Conservation (phyloP, 1,284 basidiomycete species). For the Hymenochaete sp. region DNA sequence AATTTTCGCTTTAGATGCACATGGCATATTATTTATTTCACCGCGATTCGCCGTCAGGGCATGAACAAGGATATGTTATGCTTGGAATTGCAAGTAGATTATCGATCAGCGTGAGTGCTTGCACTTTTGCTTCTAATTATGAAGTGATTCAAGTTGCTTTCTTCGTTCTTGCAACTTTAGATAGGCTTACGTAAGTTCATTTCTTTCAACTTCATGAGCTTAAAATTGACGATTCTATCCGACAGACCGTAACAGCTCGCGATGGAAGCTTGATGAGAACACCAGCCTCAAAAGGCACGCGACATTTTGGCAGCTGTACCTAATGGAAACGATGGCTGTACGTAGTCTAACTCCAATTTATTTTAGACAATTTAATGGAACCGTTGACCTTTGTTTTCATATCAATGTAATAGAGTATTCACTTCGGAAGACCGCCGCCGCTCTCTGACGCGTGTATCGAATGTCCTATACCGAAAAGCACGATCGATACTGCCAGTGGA, state of each 20-base stretch:
- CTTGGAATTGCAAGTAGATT: slow-evolving; percentile 50
- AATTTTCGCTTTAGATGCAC: slow-evolving; percentile 36
- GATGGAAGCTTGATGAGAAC: slow-evolving; percentile 46
- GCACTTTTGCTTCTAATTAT: background rate
- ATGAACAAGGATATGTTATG: slow-evolving; percentile 45
- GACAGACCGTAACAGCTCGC: slow-evolving; percentile 50
- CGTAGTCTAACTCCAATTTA: slow-evolving; percentile 20
- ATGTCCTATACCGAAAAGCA: slow-evolving; percentile 43
- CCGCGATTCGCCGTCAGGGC: slow-evolving; percentile 38
- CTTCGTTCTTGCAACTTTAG: slow-evolving; percentile 34
- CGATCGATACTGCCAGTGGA: slow-evolving; percentile 30
- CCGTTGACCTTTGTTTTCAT: background rate
- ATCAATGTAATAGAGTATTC: slow-evolving; percentile 41
- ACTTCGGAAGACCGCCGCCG: slow-evolving; percentile 51
- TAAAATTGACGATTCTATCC: slow-evolving; percentile 1
- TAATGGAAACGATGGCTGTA: slow-evolving; percentile 50
- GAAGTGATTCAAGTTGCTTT: background rate
- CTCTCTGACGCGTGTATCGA: slow-evolving; percentile 48
- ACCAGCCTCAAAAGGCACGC: slow-evolving; percentile 40
- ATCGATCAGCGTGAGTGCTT: slow-evolving; percentile 42
- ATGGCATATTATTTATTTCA: slow-evolving; percentile 50
- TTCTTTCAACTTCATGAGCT: background rate
- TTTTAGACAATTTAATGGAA: background rate
- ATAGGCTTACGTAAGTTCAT: slow-evolving; percentile 53
- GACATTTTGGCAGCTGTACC: slow-evolving; percentile 59